Percentiles rank a stretch among this genome's conserved stretches.
Evolutionary conservation across 495 filamentous ascomycete species (phyloP).

Genomic region (Aspergillus sparsus): DNA sequence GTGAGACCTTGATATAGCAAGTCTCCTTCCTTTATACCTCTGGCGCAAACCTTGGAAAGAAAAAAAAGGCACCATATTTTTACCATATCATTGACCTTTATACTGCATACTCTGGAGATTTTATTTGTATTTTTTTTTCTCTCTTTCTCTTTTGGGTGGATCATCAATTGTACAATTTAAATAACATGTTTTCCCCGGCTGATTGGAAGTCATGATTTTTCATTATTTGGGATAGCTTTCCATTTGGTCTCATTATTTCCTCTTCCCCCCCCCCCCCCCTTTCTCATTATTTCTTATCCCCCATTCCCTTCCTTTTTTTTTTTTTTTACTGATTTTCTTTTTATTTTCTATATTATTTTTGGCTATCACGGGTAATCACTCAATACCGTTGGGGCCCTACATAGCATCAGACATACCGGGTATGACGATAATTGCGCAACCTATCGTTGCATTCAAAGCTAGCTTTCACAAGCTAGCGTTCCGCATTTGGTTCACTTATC

Average conservation of each 20-base stretch:
- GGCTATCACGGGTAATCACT: neutral
- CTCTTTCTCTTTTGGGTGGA: constrained; percentile 26
- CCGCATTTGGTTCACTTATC: constrained; percentile 21
- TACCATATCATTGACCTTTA: neutral
- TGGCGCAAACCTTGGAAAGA: constrained; percentile 17
- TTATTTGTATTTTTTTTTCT: constrained; percentile 23
- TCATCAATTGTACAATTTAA: constrained; percentile 24
- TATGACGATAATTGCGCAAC: constrained; percentile 8
- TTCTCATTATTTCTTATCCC: neutral
- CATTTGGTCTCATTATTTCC: constrained; percentile 1
- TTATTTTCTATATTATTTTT: too few relatives aligned
- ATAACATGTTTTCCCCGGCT: constrained; percentile 7
- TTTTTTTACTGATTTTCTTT: neutral
- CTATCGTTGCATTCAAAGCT: constrained; percentile 1
- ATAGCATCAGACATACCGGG: constrained; percentile 3
- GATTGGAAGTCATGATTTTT: constrained; percentile 13
- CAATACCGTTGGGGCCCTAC: neutral
- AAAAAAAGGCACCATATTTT: neutral
- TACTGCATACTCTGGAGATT: constrained; percentile 21
- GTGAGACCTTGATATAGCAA: neutral
- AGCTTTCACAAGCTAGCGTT: constrained; percentile 5
- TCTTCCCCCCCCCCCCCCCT: neutral
- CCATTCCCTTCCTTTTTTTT: neutral
- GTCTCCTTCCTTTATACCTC: neutral
- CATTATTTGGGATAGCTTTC: constrained; percentile 3